Evolutionary conservation across 1,139 yeast species (phyloP), one percentile per base, ranked within the genome.

Genomic region (Pichia sp.): DNA sequence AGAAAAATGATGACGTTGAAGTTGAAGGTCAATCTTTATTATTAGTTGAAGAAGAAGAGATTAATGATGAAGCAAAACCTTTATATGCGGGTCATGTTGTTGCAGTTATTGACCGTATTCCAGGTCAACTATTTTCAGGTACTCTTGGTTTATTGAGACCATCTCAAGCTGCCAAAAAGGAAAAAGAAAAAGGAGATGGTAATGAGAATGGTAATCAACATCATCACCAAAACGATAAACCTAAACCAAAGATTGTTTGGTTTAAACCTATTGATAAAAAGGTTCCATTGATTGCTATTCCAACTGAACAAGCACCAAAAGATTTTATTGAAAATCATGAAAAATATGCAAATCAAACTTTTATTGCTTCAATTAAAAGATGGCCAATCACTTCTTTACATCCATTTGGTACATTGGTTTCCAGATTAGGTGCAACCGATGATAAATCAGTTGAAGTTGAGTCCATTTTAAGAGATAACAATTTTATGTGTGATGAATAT

Each of bases 381-480:
- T 91, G 98, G 98, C 98, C 98, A 60, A 91, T 91, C 63, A 91
- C 98, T 16, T 89, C 97, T 0, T 74, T 91, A 61, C 98, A 91
- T 68, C 98, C 98, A 4, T 91, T 91, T 57, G 98, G 98, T 55
- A 89, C 96, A 24, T 69, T 91, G 48, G 83, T 89, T 26, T 86
- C 89, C 41, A 87, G 84, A 55, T 69, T 91, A 50, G 98, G 98
- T 25, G 74, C 76, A 37, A 78, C 85, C 55, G 87, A 81, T 51
- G 91, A 83, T 50, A 74, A 80, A 6, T 69, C 73, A 26, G 85
- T 91, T 38, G 96, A 88, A 60, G 78, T 88, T 50, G 94, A 84
- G 60, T 87, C 96, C 1, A 82, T 91, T 43, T 70, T 91, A 52
- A 78, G 97, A 57, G 97, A 91, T 61, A 89, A 87, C 64, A 91